Evolutionary conservation across 2,329 filamentous ascomycete species (phyloP).

Genomic region (Colletotrichum camelliae): DNA sequence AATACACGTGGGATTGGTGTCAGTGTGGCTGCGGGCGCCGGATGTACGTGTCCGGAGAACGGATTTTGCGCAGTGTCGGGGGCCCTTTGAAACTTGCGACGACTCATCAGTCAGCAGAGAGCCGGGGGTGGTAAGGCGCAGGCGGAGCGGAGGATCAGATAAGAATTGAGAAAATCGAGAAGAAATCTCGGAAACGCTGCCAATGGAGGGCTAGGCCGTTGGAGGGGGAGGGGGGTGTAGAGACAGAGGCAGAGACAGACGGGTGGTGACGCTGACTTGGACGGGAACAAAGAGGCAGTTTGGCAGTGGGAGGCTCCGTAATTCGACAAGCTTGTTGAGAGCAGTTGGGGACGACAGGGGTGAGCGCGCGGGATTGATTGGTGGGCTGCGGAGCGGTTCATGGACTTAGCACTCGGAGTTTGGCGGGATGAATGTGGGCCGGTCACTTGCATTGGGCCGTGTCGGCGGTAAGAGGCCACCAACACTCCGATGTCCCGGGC

Average conservation of each 20-base stretch:
- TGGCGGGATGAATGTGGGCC: conserved; percentile 12
- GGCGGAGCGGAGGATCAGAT: background rate
- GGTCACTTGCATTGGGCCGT: conserved; percentile 10
- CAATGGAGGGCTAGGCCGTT: background rate
- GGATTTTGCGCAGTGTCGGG: background rate
- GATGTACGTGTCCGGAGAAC: conserved; percentile 3
- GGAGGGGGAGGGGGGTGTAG: background rate
- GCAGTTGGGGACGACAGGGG: conserved; percentile 13
- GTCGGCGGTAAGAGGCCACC: conserved; percentile 1
- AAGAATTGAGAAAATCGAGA: background rate
- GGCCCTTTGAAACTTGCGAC: conserved; percentile 17
- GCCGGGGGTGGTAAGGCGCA: background rate
- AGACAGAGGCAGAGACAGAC: background rate
- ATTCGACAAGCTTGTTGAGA: conserved; percentile 18
- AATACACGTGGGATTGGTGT: background rate
- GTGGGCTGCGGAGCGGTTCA: conserved; percentile 7
- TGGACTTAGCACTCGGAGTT: conserved; percentile 22
- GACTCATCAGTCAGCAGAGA: conserved; percentile 14
- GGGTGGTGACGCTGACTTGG: conserved; percentile 10
- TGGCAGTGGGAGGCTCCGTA: background rate
- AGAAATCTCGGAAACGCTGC: background rate
- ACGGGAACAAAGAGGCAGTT: background rate
- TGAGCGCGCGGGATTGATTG: background rate
- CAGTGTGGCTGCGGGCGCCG: conserved; percentile 6
- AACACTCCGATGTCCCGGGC: background rate